Evolutionary conservation across 2,329 filamentous ascomycete genomes (phyloP).

Genomic region (Ciborinia camelliae): DNA sequence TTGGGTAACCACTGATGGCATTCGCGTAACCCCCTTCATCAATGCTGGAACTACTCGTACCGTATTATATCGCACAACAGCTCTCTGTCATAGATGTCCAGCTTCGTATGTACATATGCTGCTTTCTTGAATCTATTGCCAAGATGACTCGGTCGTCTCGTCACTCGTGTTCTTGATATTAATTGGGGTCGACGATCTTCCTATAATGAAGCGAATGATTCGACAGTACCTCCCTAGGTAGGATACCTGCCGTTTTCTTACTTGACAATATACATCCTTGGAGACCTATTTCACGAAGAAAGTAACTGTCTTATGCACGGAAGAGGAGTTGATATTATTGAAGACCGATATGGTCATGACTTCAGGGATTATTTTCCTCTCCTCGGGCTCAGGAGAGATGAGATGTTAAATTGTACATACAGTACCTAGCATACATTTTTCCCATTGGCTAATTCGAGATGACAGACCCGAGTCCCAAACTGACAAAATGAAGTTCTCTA

Average conservation of each 20-base stretch:
- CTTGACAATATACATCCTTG: neutral
- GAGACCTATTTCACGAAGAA: neutral
- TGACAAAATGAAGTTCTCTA: neutral
- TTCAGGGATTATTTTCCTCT: neutral
- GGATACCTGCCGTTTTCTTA: neutral
- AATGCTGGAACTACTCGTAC: neutral
- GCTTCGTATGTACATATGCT: neutral
- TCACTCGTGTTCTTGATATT: neutral
- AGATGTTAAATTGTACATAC: too few species aligned
- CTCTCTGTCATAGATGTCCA: neutral
- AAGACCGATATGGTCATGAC: too few species aligned
- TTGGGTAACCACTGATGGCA: neutral
- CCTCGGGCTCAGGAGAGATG: neutral
- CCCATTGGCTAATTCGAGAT: neutral
- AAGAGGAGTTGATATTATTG: neutral
- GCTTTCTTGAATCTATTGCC: neutral
- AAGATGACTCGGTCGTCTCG: neutral
- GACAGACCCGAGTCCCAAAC: constrained; percentile 10
- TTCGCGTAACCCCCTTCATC: constrained; percentile 16
- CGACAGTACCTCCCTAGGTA: neutral
- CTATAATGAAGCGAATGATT: neutral
- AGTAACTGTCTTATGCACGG: neutral
- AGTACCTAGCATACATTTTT: too few species aligned
- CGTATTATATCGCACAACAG: neutral
- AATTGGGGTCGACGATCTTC: neutral